phyloP scores from a whole-genome alignment of 2,329 filamentous ascomycete genomes.

The Penicillium sp. region DNA sequence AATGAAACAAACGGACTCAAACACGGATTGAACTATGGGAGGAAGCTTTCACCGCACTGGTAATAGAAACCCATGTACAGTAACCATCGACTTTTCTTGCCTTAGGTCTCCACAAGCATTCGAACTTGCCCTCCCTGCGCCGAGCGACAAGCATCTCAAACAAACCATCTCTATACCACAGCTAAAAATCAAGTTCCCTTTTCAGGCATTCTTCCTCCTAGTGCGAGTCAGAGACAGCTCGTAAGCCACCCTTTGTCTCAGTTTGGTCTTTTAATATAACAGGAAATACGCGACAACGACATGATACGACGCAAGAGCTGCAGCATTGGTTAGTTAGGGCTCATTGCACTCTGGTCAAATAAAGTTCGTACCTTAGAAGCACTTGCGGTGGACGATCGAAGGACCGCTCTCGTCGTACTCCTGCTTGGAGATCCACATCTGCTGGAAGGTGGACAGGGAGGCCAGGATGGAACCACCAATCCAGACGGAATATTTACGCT shows the following conservation, averaged over 20 bases:
- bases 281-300: conserved; percentile 45
- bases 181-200: conserved; percentile 46
- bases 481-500: conserved; percentile 99
- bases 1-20: conserved; percentile 31
- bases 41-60: conserved; percentile 29
- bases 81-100: conserved; percentile 24
- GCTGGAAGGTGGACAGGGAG: conserved; percentile 99
- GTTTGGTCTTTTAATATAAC: conserved; percentile 49
- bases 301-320: conserved; percentile 35
- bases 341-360: neutral
- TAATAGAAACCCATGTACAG: conserved; percentile 28
- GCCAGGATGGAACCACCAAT: conserved; percentile 99
- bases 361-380: conserved; percentile 79
- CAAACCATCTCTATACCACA: conserved; percentile 46
- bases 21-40: conserved; percentile 32
- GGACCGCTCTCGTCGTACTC: conserved; percentile 99
- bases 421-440: conserved; percentile 99
- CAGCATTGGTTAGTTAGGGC: neutral
- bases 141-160: conserved; percentile 30
- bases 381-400: conserved; percentile 99
- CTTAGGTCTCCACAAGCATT: conserved; percentile 24
- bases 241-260: conserved; percentile 42
- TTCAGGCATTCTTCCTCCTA: conserved; percentile 47
- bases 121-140: conserved; percentile 21
- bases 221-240: conserved; percentile 45